Percentiles rank a stretch among this genome's conserved stretches.
These are phyloP conservation scores for Penicillium roqueforti DNA, from an alignment of 495 filamentous ascomycete genomes.

Conservation along the genomic window DNA sequence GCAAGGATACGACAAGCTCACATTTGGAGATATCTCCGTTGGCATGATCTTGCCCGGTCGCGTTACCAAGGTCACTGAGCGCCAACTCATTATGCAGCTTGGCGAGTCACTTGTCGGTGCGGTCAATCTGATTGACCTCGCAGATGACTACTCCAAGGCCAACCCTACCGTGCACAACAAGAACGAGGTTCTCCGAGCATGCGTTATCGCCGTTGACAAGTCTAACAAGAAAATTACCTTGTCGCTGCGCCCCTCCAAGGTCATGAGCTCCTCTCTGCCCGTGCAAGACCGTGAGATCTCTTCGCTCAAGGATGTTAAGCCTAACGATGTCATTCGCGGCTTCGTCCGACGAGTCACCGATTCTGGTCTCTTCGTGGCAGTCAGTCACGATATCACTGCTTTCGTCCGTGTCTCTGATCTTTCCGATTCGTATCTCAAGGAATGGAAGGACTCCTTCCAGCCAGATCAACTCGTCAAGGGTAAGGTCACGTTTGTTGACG, in stretches of 20 bases:
- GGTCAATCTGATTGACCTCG: constrained; percentile 71
- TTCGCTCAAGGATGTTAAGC: constrained; percentile 62
- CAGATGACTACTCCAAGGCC: constrained; percentile 75
- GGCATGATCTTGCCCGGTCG: constrained; percentile 78
- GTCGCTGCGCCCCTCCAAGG: constrained; percentile 80
- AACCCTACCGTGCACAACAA: constrained; percentile 66
- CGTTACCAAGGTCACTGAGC: constrained; percentile 82
- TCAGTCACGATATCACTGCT: constrained; percentile 75
- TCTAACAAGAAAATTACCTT: constrained; percentile 78
- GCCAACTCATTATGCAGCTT: constrained; percentile 77
- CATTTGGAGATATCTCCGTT: constrained; percentile 62
- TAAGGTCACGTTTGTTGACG: constrained; percentile 66
- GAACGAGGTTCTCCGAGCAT: constrained; percentile 82
- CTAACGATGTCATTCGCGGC: constrained; percentile 77
- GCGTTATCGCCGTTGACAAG: constrained; percentile 71
- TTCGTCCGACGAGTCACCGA: constrained; percentile 86
- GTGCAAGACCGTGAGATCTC: constrained; percentile 78
- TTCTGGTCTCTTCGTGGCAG: constrained; percentile 75
- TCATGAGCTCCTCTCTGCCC: constrained; percentile 78
- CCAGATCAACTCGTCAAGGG: constrained; percentile 86
- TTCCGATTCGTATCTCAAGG: constrained; percentile 85
- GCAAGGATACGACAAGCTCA: constrained; percentile 51
- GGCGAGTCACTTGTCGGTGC: constrained; percentile 69
- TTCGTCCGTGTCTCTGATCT: constrained; percentile 81
- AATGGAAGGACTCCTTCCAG: constrained; percentile 89